Base-by-base conservation (phyloP, 257 asterid species). In the Solanum chilense region DNA sequence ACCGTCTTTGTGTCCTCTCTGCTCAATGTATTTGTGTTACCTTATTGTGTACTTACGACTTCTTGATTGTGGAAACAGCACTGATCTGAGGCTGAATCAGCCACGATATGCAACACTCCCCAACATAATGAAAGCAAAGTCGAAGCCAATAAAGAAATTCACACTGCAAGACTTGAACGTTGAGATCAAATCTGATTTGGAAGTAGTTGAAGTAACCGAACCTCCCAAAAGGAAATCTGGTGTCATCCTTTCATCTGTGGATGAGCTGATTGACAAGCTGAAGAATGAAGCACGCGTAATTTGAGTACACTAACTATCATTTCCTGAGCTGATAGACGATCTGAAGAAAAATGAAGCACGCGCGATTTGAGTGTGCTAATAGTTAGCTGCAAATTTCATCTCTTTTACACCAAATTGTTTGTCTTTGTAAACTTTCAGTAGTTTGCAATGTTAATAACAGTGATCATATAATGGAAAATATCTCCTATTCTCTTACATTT, bases 51-150 rank as follows among this genome's bases (percentile, higher is more conserved):
- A 18, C 21, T 80, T 47, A 18, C 1, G 41, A 16, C 85, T 15
- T 29, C 21, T 81, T 41, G 9, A 52, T 81, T 49, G 31, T 81
- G 20, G 21, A 11, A 11, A 89, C 98, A 97, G 99, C 74, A 92
- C 98, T 64, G 98, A 97, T 83, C 87, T 97, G 94, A 96, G 99
- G 83, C 84, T 95, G 93, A 97, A 95, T 90, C 98, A 95, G 90
- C 98, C 98, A 10, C 92, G 99, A 87, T 97, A 95, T 49, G 98
- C 99, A 8, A 95, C 98, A 18, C 99, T 97, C 58, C 98, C 98
- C 0, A 97, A 97, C 92, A 97, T 97, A 73, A 97, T 95, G 99
- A 97, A 97, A 91, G 99, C 99, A 3, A 97, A 95, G 88, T 94
- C 98, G 29, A 97, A 97, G 92, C 91, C 86, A 42, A 93, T 97